Base-by-base conservation (phyloP, 1,284 basidiomycete genomes). In the Phylloboletellus chloephorus region DNA sequence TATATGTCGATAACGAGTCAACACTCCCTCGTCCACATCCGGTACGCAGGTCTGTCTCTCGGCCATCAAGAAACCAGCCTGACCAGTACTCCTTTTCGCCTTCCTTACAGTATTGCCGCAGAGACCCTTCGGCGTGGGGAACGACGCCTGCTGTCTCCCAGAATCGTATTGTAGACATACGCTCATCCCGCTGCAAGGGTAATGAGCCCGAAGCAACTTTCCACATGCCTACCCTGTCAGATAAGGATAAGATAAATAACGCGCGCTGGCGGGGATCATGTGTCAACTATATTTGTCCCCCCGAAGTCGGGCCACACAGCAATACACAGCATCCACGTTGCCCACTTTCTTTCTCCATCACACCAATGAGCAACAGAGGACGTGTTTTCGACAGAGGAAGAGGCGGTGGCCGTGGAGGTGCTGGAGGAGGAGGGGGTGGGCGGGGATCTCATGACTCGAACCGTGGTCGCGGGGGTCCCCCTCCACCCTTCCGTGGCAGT, bases 181-280 rank as follows among this genome's bases (percentile, higher is more conserved):
- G 3, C 21, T 44, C 12, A 6, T 34, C 23, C 16, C 24, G 21
- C 20, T 24, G 17, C 19, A 4, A 28, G 13, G 24, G 20, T 30
- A 22, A 17, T 16, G 8, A 17, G 0, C 17, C 4, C 24, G 12
- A 16, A 8, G 13, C 20, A 0, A 32, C n/a, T n/a, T n/a, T n/a
- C n/a, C n/a, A n/a, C n/a, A n/a, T n/a, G n/a, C 13, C 30, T 39
- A 7, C 37, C 25, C 6, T 21, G 20, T n/a, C 25, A 39, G 56
- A 61, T 60, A 52, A 58, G n/a, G 59, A 60, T 61, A 43, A 57
- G 56, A 56, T 56, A 37, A n/a, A n/a, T n/a, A n/a, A n/a, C n/a
- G n/a, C n/a, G n/a, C 19, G 10, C 12, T 10, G 33, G 24, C 15
- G 21, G 9, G 4, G 9, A 10, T 16, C 7, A 16, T 34, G 52